phyloP scores from a whole-genome alignment of 164 flowering plant genomes.

The Vitis riparia region DNA sequence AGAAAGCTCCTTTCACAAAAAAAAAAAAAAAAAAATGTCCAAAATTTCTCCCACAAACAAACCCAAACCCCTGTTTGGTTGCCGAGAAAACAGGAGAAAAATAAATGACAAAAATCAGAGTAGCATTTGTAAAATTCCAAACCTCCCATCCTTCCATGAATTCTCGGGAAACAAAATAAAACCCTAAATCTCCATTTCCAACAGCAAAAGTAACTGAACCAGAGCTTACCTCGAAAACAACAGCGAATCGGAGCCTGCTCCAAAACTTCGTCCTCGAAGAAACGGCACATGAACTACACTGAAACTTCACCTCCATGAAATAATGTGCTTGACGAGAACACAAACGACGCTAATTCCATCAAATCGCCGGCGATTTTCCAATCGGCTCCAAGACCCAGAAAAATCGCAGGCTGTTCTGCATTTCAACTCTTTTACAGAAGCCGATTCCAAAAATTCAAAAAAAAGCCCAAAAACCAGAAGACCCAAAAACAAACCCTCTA shows the following conservation, averaged over 20 bases:
- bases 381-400: constrained; percentile 33
- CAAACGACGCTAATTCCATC: constrained; percentile 41
- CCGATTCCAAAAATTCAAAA: neutral
- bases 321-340: constrained; percentile 7
- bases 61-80: constrained; percentile 3
- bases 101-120: neutral
- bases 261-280: constrained; percentile 15
- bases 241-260: constrained; percentile 25
- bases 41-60: neutral
- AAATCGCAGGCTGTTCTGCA: constrained; percentile 34
- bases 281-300: constrained; percentile 28
- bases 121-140: neutral
- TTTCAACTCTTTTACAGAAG: constrained; percentile 16
- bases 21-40: neutral
- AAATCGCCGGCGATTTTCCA: constrained; percentile 44
- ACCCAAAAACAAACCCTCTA: too few relatives aligned
- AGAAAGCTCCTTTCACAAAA: neutral
- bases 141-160: neutral
- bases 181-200: constrained; percentile 4
- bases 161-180: constrained; percentile 5
- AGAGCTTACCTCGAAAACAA: constrained; percentile 37
- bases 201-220: neutral
- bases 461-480: neutral
- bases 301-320: constrained; percentile 55
- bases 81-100: neutral